Evolutionary conservation across 1,284 basidiomycete genomes (phyloP), one percentile per base, ranked within the genome.

Genomic region (Ganoderma sp.): DNA sequence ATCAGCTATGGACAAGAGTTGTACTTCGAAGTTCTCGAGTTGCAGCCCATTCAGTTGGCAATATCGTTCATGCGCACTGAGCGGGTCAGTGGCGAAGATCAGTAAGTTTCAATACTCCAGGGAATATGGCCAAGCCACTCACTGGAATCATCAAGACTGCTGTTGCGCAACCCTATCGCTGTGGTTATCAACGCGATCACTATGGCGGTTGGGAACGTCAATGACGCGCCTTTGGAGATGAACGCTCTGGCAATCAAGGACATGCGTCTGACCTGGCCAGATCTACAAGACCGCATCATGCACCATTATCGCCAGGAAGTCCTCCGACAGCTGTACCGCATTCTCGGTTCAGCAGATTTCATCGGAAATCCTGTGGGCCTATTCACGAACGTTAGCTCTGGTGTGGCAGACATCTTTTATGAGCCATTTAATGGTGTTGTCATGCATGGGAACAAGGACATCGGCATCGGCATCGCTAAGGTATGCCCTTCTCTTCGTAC

Each of bases 381-480:
- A 63, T 99, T 99, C 85, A 98, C 95, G 71, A 99, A 99, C 77
- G 97, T 99, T 77, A 97, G 95, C 77, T 98, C 96, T 32, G 98
- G 98, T n/a, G 95, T 99, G 9, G 93, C 94, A 60, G 98, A 99
- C 79, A 97, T 99, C 74, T 99, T 99, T 84, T 99, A 99, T 77
- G 98, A 99, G 80, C 98, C 98, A 10, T 99, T 97, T 84, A 93
- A 98, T 71, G 97, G 97, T 45, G 93, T 97, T 43, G 93, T 99
- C 66, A 95, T 98, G 89, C 96, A 98, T 76, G 98, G 98, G 19
- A 97, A 98, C 80, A 92, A 90, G 76, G 98, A 99, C 75, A 83
- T 99, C 22, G 98, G 98, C 1, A 90, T 97, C 71, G 96, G 98
- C n/a, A 96, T 99, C 67, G 98, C 98, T 2, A 94, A 97, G 84